These are phyloP conservation scores for Alliaria petiolata DNA, from an alignment of 345 rosid genomes.

Conservation along the genomic window DNA sequence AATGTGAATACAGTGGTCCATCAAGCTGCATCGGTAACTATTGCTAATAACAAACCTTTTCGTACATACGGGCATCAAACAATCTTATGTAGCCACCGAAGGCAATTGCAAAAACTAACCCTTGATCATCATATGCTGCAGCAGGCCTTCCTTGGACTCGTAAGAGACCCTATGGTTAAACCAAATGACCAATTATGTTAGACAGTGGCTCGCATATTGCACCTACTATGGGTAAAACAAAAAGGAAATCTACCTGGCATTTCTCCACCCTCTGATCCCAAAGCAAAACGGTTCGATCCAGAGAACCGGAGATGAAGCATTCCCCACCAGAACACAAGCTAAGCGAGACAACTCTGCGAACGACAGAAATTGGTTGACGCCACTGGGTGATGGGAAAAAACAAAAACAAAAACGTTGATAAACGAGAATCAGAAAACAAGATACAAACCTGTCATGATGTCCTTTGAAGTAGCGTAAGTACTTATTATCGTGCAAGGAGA, in stretches of 20 bases:
- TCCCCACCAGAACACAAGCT: constrained; percentile 87
- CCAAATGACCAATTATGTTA: neutral
- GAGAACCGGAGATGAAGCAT: constrained; percentile 88
- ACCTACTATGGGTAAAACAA: neutral
- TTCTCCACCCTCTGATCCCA: constrained; percentile 98
- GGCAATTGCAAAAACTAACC: constrained; percentile 83
- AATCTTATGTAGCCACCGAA: constrained; percentile 90
- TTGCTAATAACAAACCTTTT: constrained; percentile 54
- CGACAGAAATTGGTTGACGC: neutral
- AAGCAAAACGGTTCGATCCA: constrained; percentile 92
- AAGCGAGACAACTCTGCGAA: constrained; percentile 82
- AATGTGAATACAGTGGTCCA: neutral
- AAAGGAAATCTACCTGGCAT: constrained; percentile 69
- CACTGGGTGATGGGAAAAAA: too few species aligned
- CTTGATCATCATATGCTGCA: constrained; percentile 93
- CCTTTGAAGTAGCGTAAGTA: constrained; percentile 95
- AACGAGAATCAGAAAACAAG: neutral
- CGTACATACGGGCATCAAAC: constrained; percentile 92
- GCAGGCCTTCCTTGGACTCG: constrained; percentile 95
- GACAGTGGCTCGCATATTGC: neutral
- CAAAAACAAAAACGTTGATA: neutral
- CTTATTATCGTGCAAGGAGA: constrained; percentile 92
- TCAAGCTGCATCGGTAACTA: neutral
- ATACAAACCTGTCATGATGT: constrained; percentile 90
- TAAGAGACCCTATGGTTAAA: constrained; percentile 51